phyloP scores from a whole-genome alignment of 2,329 filamentous ascomycete genomes.

The Zymoseptoria ardabiliae region DNA sequence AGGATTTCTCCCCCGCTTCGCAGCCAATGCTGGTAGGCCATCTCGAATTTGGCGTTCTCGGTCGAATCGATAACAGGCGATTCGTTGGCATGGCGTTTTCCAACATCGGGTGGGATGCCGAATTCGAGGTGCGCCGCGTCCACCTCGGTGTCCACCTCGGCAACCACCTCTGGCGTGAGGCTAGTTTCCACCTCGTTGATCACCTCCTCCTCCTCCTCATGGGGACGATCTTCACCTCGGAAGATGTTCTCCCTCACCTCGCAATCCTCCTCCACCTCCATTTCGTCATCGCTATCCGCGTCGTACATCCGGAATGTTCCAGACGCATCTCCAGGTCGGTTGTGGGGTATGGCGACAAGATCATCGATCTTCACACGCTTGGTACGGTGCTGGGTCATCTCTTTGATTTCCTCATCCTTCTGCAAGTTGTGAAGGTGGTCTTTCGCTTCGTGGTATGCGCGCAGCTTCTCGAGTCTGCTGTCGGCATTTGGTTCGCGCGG shows the following conservation, averaged over 20 bases:
- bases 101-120: not conserved
- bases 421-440: slow-evolving; percentile 18
- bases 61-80: not conserved
- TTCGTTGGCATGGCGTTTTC: not conserved
- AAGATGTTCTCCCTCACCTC: slow-evolving; percentile 20
- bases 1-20: not conserved
- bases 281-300: slow-evolving; percentile 27
- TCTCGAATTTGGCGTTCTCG: not conserved
- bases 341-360: slow-evolving; percentile 25
- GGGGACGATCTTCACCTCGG: not conserved
- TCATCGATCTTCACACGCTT: slow-evolving; percentile 29
- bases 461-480: slow-evolving; percentile 20
- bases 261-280: slow-evolving; percentile 26
- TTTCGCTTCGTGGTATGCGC: slow-evolving; percentile 16
- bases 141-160: not conserved
- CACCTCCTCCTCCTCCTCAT: not conserved
- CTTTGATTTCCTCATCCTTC: slow-evolving; percentile 20
- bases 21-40: not conserved
- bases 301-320: slow-evolving; percentile 27
- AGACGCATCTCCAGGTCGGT: slow-evolving; percentile 23
- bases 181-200: not conserved
- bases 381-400: slow-evolving; percentile 19
- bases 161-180: not conserved
- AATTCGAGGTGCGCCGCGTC: not conserved
- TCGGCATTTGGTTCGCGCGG: slow-evolving; percentile 24